phyloP scores from a whole-genome alignment of 1,284 basidiomycete genomes.

The Thelephora terrestris region DNA sequence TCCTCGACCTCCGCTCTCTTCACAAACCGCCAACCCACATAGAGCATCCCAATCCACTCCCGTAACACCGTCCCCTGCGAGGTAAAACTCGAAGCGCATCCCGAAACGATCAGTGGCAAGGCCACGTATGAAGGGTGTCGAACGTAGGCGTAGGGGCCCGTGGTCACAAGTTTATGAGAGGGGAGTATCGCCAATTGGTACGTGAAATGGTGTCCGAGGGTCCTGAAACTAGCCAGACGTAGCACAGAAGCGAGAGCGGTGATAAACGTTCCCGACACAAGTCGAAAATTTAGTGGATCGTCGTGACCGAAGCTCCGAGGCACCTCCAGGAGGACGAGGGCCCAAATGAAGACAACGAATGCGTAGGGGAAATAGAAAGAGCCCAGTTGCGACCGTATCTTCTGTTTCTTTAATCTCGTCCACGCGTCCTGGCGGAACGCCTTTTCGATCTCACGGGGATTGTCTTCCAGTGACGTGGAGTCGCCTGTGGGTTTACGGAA shows the following conservation, averaged over 20 bases:
- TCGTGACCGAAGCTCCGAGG: background rate
- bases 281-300: background rate
- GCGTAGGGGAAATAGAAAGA: too few relatives aligned
- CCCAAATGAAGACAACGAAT: too few relatives aligned
- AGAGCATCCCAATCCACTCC: background rate
- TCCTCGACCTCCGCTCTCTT: constrained; percentile 6
- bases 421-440: too few relatives aligned
- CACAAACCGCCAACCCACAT: background rate
- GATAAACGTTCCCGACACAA: constrained; percentile 8
- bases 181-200: constrained; percentile 14
- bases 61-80: background rate
- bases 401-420: too few relatives aligned
- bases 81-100: constrained; percentile 1
- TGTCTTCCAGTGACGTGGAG: too few relatives aligned
- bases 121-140: constrained; percentile 13
- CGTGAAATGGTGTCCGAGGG: constrained; percentile 16
- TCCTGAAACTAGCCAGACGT: constrained; percentile 14
- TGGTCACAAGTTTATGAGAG: constrained; percentile 10
- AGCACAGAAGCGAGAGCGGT: constrained; percentile 9
- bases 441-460: too few relatives aligned
- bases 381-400: too few relatives aligned
- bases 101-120: constrained; percentile 8
- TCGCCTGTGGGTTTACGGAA: too few relatives aligned
- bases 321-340: too few relatives aligned
- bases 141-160: constrained; percentile 12